These are phyloP conservation scores for Fusarium xylarioides DNA, from an alignment of 2,329 filamentous ascomycete species.

Conservation along the genomic window DNA sequence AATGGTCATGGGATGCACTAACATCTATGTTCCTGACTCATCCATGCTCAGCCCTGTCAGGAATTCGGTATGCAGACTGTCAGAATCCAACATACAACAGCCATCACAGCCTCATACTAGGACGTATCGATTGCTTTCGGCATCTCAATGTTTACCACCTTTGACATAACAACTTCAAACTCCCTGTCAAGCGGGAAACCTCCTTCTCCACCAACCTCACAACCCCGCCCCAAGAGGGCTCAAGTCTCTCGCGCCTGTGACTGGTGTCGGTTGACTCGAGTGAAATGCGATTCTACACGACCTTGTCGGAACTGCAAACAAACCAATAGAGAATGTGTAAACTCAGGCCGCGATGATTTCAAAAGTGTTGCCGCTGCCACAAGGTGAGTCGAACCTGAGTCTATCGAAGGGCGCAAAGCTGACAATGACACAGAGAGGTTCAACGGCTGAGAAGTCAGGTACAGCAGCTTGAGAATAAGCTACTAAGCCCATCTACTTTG, in stretches of 20 bases:
- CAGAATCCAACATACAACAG: neutral
- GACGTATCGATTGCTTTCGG: neutral
- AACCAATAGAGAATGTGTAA: slow-evolving; percentile 38
- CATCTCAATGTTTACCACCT: slow-evolving; percentile 37
- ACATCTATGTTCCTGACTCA: slow-evolving; percentile 9
- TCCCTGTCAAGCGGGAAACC: slow-evolving; percentile 27
- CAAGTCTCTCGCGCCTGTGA: slow-evolving; percentile 45
- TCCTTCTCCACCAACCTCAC: slow-evolving; percentile 21
- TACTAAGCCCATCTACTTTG: neutral
- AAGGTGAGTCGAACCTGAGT: slow-evolving; percentile 9
- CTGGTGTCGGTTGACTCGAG: slow-evolving; percentile 44
- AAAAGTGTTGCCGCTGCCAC: slow-evolving; percentile 41
- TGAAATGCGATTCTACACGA: slow-evolving; percentile 44
- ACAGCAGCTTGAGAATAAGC: slow-evolving; percentile 32
- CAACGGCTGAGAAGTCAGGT: slow-evolving; percentile 35
- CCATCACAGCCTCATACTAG: neutral
- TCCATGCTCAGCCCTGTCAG: neutral
- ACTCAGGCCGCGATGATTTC: slow-evolving; percentile 37
- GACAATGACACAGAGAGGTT: slow-evolving; percentile 32
- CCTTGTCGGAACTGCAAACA: slow-evolving; percentile 42
- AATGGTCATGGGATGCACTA: slow-evolving; percentile 3
- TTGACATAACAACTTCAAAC: slow-evolving; percentile 29
- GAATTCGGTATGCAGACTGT: neutral
- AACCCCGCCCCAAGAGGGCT: slow-evolving; percentile 41
- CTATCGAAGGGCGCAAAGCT: neutral